phyloP scores from a whole-genome alignment of 1,284 basidiomycete genomes.

The Chiua sp. region DNA sequence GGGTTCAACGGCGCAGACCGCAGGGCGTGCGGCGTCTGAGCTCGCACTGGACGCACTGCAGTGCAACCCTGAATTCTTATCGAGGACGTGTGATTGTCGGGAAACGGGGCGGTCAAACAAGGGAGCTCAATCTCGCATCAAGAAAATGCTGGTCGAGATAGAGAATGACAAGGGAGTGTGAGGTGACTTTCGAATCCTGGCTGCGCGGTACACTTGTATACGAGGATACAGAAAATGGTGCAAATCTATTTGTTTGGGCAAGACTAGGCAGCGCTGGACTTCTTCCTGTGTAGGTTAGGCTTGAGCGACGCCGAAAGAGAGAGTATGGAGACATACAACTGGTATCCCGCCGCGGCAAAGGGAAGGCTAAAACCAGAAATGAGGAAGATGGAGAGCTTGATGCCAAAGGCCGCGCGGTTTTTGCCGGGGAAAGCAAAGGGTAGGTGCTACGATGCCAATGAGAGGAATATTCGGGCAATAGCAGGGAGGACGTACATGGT shows the following conservation, averaged over 20 bases:
- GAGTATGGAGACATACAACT: slow-evolving; percentile 60
- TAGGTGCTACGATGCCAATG: slow-evolving; percentile 55
- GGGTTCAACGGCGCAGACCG: slow-evolving; percentile 53
- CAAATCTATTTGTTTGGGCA: slow-evolving; percentile 7
- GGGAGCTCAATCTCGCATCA: slow-evolving; percentile 45
- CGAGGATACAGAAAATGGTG: background rate
- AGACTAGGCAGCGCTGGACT: slow-evolving; percentile 34
- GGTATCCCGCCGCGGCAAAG: slow-evolving; percentile 63
- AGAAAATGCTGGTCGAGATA: slow-evolving; percentile 40
- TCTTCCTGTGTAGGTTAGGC: slow-evolving; percentile 36
- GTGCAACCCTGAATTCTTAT: slow-evolving; percentile 63
- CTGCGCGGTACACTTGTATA: slow-evolving; percentile 14
- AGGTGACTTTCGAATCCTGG: slow-evolving; percentile 10
- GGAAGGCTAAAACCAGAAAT: slow-evolving; percentile 68
- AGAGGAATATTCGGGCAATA: slow-evolving; percentile 4
- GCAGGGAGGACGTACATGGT: slow-evolving; percentile 55
- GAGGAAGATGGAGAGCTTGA: slow-evolving; percentile 63
- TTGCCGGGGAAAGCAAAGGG: slow-evolving; percentile 69
- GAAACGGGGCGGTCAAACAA: slow-evolving; percentile 43
- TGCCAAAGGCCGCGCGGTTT: slow-evolving; percentile 56
- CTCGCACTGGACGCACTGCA: slow-evolving; percentile 69
- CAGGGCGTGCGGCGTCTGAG: slow-evolving; percentile 62
- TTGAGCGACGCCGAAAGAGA: slow-evolving; percentile 10
- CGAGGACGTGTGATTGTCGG: slow-evolving; percentile 68
- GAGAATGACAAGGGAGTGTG: slow-evolving; percentile 34